Percentiles rank a stretch among this genome's conserved stretches.
Evolutionary conservation across 345 rosid genomes (phyloP).

Genomic region (Lepidium didymum): DNA sequence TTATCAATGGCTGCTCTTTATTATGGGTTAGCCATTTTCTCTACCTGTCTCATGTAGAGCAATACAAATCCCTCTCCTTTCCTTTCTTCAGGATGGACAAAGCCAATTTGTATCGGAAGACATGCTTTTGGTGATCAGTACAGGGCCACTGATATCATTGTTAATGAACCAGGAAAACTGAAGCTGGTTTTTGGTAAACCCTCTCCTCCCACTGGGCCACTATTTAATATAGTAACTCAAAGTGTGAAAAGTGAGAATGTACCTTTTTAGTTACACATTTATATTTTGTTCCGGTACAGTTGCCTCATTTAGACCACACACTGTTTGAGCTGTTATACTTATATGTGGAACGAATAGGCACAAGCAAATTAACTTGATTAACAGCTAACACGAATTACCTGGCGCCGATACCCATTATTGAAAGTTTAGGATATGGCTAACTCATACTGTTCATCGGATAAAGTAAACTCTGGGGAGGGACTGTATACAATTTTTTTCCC

Average conservation of each 20-base stretch:
- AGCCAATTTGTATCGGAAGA: conserved; percentile 93
- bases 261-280: neutral
- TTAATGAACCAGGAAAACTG: conserved; percentile 68
- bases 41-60: neutral
- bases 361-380: neutral
- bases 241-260: neutral
- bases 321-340: neutral
- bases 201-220: neutral
- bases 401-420: neutral
- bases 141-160: conserved; percentile 74
- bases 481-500: neutral
- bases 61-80: neutral
- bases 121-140: conserved; percentile 99
- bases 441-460: neutral
- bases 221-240: neutral
- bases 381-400: neutral
- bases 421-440: neutral
- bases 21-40: neutral
- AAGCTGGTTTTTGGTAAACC: conserved; percentile 63
- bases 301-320: neutral
- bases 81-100: conserved; percentile 67
- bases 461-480: neutral
- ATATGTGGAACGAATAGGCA: neutral
- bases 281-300: neutral
- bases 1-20: conserved; percentile 12